Conservation (phyloP, 1,284 basidiomycete species). For the Marasmius sp. region DNA sequence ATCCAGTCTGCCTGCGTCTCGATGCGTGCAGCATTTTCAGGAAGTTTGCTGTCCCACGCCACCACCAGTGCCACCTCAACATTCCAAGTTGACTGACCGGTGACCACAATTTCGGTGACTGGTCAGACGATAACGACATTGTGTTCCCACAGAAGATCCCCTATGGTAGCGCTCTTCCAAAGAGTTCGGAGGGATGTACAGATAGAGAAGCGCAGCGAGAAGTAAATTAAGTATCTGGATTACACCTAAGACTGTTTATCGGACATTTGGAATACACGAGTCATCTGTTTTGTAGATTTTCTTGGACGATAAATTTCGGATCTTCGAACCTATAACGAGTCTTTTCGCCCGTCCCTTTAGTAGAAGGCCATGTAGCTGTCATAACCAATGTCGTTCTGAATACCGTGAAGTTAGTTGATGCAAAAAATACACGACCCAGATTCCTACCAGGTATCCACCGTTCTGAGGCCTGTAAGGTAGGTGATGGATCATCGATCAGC, state of each 20-base stretch:
- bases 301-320: neutral
- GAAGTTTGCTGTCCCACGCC: no score
- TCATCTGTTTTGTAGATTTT: neutral
- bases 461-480: neutral
- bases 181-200: neutral
- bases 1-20: no score
- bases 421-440: neutral
- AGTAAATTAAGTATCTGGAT: neutral
- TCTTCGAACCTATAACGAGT: neutral
- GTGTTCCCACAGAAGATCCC: neutral
- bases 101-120: no score
- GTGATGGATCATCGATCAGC: neutral
- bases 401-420: no score
- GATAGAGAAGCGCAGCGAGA: neutral
- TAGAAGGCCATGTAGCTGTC: no score
- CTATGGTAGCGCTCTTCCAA: neutral
- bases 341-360: no score
- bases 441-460: neutral
- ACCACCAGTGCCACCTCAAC: no score
- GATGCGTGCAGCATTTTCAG: no score
- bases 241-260: neutral
- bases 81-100: no score
- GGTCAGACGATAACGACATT: neutral
- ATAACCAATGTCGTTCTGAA: no score
- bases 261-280: neutral